A percentile compares a stretch with the other conserved stretches of the same genome.
phyloP scores from a whole-genome alignment of 345 rosid species.

The Aurinia saxatilis region DNA sequence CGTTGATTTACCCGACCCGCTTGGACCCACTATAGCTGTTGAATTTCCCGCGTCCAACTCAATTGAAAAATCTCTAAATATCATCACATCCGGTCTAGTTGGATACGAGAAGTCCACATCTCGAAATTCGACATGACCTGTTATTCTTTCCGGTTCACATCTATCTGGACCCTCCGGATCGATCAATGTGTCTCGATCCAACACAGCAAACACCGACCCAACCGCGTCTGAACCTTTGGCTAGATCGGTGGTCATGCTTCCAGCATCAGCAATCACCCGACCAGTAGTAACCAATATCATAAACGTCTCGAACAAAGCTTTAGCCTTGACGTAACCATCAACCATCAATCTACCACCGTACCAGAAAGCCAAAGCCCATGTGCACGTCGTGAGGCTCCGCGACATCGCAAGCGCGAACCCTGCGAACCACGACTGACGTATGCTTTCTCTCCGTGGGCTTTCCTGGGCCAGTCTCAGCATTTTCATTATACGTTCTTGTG shows the following conservation, averaged over 20 bases:
- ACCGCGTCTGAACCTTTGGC: slow-evolving; percentile 50
- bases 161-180: slow-evolving; percentile 55
- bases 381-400: slow-evolving; percentile 35
- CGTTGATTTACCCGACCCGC: slow-evolving; percentile 84
- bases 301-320: slow-evolving; percentile 51
- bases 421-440: slow-evolving; percentile 54
- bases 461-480: slow-evolving; percentile 50
- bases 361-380: slow-evolving; percentile 59
- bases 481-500: slow-evolving; percentile 52
- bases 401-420: slow-evolving; percentile 51
- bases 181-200: slow-evolving; percentile 47
- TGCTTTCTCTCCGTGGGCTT: slow-evolving; percentile 42
- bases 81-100: slow-evolving; percentile 41
- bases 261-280: slow-evolving; percentile 57
- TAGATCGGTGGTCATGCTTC: slow-evolving; percentile 60
- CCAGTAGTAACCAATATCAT: slow-evolving; percentile 59
- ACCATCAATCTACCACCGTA: slow-evolving; percentile 55
- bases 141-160: slow-evolving; percentile 29
- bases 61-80: slow-evolving; percentile 46
- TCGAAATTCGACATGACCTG: slow-evolving; percentile 40
- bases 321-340: slow-evolving; percentile 36
- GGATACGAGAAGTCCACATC: slow-evolving; percentile 59
- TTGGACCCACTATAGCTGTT: slow-evolving; percentile 67
- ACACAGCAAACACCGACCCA: slow-evolving; percentile 41
- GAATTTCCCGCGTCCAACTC: slow-evolving; percentile 52